A percentile compares a stretch with the other conserved stretches of the same genome.
Conservation (phyloP, 139 green algal species). For the Coccomyxa sp. region DNA sequence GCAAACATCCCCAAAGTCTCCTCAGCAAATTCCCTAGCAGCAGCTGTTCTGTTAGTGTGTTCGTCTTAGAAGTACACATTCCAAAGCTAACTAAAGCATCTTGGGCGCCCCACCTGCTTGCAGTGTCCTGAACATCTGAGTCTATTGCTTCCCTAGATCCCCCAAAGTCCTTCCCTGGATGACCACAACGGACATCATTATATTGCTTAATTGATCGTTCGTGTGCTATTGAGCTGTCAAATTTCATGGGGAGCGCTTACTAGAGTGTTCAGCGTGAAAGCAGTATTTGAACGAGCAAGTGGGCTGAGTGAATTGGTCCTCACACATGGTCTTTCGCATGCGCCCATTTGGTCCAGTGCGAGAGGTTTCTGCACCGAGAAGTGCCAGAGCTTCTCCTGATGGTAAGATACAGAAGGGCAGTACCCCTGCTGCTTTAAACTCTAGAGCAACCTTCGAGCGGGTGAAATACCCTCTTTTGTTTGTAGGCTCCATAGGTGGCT, state of each 20-base stretch:
- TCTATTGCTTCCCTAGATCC: conserved; percentile 31
- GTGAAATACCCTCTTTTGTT: conserved; percentile 21
- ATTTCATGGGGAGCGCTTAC: neutral
- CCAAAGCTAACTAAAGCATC: no score
- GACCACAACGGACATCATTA: neutral
- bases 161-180: conserved; percentile 31
- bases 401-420: conserved; percentile 24
- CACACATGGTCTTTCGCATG: conserved; percentile 22
- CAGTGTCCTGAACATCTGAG: conserved; percentile 18
- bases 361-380: conserved; percentile 29
- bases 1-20: conserved; percentile 41
- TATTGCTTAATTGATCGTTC: neutral
- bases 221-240: neutral
- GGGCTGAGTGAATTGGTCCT: neutral
- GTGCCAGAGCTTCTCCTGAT: neutral
- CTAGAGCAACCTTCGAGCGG: conserved; percentile 9
- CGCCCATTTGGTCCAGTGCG: conserved; percentile 29
- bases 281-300: neutral
- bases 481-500: neutral
- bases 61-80: neutral
- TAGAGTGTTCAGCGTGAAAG: neutral
- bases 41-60: neutral
- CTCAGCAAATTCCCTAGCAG: conserved; percentile 33
- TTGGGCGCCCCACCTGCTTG: conserved; percentile 14
- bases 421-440: conserved; percentile 34